Percentiles rank a stretch among this genome's conserved stretches.
These are phyloP conservation scores for Diaporthe humulicola DNA, from an alignment of 2,329 filamentous ascomycete genomes.

Conservation along the genomic window DNA sequence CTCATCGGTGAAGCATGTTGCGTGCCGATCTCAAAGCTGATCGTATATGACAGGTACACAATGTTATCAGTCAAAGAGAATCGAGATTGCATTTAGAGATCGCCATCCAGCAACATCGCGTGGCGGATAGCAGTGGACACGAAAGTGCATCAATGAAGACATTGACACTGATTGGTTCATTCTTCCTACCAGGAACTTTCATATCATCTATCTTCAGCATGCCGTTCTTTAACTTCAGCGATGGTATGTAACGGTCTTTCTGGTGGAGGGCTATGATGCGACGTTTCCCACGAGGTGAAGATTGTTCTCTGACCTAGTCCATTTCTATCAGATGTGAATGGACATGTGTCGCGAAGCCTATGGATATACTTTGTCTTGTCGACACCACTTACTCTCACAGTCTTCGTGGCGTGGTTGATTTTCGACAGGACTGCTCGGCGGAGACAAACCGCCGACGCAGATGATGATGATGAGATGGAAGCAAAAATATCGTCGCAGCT, in stretches of 20 bases:
- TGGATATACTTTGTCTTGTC: constrained; percentile 31
- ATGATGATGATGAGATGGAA: not conserved
- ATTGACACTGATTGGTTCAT: not conserved
- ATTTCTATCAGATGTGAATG: not conserved
- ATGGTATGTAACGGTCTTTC: not conserved
- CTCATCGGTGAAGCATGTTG: not conserved
- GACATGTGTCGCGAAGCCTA: constrained; percentile 16
- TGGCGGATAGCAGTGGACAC: constrained; percentile 42
- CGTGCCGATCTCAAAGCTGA: not conserved
- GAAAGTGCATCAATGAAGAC: constrained; percentile 47
- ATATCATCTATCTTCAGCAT: constrained; percentile 24
- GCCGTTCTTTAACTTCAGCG: constrained; percentile 25
- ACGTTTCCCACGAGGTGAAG: not conserved
- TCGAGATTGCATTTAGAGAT: constrained; percentile 51
- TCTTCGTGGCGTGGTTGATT: not conserved
- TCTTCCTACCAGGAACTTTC: not conserved
- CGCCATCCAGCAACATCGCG: constrained; percentile 42
- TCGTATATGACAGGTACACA: constrained; percentile 46
- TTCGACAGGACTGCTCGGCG: not conserved
- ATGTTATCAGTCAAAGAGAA: constrained; percentile 52
- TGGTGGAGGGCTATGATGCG: too few relatives aligned
- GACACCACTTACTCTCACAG: not conserved
- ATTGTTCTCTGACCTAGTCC: not conserved
- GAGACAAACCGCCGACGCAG: not conserved
- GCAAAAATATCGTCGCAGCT: not conserved